phyloP scores from a whole-genome alignment of 495 filamentous ascomycete genomes.

The Staphylotrichum tortipilum region DNA sequence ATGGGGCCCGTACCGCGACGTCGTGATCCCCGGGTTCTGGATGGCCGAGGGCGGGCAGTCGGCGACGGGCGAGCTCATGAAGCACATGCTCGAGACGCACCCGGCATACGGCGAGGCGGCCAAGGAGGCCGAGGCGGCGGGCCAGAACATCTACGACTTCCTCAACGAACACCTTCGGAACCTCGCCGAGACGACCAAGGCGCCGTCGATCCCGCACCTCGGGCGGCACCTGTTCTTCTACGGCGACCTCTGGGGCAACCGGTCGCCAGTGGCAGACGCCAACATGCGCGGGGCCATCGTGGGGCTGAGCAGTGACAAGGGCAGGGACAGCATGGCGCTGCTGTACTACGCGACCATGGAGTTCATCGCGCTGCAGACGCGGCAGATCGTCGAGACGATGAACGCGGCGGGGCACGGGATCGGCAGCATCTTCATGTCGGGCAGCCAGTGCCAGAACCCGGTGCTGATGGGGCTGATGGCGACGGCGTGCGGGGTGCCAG shows the following conservation, averaged over 20 bases:
- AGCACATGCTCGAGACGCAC: slow-evolving; percentile 89
- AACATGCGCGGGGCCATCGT: slow-evolving; percentile 84
- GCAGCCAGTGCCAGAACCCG: slow-evolving; percentile 91
- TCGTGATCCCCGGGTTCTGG: slow-evolving; percentile 84
- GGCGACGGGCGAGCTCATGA: slow-evolving; percentile 87
- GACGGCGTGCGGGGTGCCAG: slow-evolving; percentile 81
- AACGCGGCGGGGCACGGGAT: slow-evolving; percentile 78
- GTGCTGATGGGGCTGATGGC: slow-evolving; percentile 87
- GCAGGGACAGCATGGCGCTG: slow-evolving; percentile 74
- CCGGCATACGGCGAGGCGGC: slow-evolving; percentile 71
- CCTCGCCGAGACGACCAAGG: slow-evolving; percentile 54
- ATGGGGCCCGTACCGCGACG: slow-evolving; percentile 94
- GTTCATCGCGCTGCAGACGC: slow-evolving; percentile 93
- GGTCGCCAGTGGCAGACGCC: slow-evolving; percentile 84
- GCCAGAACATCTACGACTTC: slow-evolving; percentile 85
- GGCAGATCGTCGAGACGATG: slow-evolving; percentile 91
- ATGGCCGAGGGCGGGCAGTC: slow-evolving; percentile 95
- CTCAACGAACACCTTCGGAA: slow-evolving; percentile 81
- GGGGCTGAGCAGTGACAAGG: slow-evolving; percentile 76
- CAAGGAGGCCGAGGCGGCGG: slow-evolving; percentile 65
- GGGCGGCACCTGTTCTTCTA: slow-evolving; percentile 96
- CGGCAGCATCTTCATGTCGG: slow-evolving; percentile 93
- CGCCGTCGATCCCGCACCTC: slow-evolving; percentile 73
- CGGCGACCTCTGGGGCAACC: slow-evolving; percentile 95
- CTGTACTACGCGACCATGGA: slow-evolving; percentile 93